Evolutionary conservation across 2,329 filamentous ascomycete genomes (phyloP).

Genomic region (Pseudopyrenochaeta lycopersici): DNA sequence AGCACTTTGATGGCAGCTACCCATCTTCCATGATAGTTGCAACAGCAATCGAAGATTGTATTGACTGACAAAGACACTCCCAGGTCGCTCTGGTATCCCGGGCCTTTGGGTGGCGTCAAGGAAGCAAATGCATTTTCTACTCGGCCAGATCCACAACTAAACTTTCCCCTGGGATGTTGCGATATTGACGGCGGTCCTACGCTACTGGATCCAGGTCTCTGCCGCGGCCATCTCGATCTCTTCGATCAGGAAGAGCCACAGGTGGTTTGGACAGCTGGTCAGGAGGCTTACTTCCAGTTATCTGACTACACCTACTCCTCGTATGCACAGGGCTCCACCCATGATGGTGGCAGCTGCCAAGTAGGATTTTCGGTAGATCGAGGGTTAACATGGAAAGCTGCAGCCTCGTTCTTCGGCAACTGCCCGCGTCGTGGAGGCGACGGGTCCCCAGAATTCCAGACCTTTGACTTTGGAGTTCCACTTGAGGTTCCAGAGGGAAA

Average conservation of each 20-base stretch:
- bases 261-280: constrained; percentile 52
- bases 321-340: constrained; percentile 43
- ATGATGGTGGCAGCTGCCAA: constrained; percentile 56
- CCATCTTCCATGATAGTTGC: no score
- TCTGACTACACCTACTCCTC: constrained; percentile 16
- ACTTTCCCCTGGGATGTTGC: constrained; percentile 55
- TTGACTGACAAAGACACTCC: constrained; percentile 22
- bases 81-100: constrained; percentile 52
- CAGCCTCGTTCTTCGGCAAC: constrained; percentile 54
- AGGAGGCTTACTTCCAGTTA: constrained; percentile 45
- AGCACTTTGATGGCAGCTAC: no score
- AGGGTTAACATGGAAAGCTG: constrained; percentile 54
- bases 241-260: constrained; percentile 50
- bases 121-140: constrained; percentile 45
- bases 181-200: constrained; percentile 30
- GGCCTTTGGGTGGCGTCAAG: constrained; percentile 52
- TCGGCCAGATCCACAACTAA: constrained; percentile 30
- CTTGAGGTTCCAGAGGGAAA: constrained; percentile 47
- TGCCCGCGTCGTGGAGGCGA: constrained; percentile 52
- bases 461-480: constrained; percentile 54
- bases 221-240: constrained; percentile 52
- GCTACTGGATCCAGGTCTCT: constrained; percentile 39
- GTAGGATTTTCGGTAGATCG: constrained; percentile 53
- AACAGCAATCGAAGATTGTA: no score
- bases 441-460: constrained; percentile 35